phyloP scores from a whole-genome alignment of 352 stramenopile genomes.

The Phytophthora pistaciae region DNA sequence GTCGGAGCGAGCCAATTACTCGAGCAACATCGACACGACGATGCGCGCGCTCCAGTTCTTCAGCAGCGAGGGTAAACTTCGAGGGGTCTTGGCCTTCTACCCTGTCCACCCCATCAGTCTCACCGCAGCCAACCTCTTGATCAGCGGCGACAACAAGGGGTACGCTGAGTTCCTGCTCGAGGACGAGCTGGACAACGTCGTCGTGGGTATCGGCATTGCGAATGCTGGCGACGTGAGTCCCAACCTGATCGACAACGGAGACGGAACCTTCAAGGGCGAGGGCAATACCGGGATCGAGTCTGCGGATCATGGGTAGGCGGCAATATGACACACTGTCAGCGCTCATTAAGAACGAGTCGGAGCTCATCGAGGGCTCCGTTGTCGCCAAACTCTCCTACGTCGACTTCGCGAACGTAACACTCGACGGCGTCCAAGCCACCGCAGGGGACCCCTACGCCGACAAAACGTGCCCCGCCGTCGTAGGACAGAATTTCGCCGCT shows the following conservation, averaged over 20 bases:
- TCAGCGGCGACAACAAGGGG: slow-evolving; percentile 45
- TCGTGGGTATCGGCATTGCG: no score
- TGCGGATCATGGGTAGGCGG: no score
- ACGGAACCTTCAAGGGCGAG: slow-evolving; percentile 54
- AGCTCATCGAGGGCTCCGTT: slow-evolving; percentile 37
- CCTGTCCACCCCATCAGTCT: slow-evolving; percentile 85
- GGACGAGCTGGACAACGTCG: slow-evolving; percentile 35
- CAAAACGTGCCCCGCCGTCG: slow-evolving; percentile 51
- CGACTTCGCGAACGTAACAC: slow-evolving; percentile 54
- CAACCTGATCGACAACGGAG: slow-evolving; percentile 29
- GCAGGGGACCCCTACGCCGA: slow-evolving; percentile 35
- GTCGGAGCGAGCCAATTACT: no score
- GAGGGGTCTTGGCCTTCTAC: slow-evolving; percentile 13
- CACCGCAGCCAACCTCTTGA: slow-evolving; percentile 72
- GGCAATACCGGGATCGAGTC: slow-evolving; percentile 43
- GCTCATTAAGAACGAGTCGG: slow-evolving; percentile 31
- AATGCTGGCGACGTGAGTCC: no score
- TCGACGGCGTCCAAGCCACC: slow-evolving; percentile 35
- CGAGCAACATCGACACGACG: no score
- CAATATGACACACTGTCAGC: slow-evolving; percentile 34
- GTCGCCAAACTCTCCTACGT: slow-evolving; percentile 50
- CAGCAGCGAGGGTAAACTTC: no score
- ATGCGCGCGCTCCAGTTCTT: no score
- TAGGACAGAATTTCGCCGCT: slow-evolving; percentile 61
- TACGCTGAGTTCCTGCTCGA: no score